Base-by-base conservation (phyloP, 73 alveolate species). In the Breviolum minutum region DNA sequence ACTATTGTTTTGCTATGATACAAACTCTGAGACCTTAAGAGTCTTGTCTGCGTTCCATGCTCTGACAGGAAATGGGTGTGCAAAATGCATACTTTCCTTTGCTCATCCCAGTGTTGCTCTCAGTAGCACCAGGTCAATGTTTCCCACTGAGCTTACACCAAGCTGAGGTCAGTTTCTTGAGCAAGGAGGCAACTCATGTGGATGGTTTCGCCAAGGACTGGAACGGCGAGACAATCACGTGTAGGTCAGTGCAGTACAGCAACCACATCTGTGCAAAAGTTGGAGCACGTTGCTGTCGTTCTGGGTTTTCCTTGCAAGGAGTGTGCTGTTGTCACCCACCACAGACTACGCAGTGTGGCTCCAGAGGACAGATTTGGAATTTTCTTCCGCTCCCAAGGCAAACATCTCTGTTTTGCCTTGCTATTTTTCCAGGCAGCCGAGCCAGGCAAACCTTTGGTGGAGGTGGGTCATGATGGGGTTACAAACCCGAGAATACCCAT, bases 241-340 rank as follows among this genome's bases (percentile, higher is more conserved):
- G 5, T 40, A 40, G 54, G 54, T 40, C 54, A 40, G 54, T 0
- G 0, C 54, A 40, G 54, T 40, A 40, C 54, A 3, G 54, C 54
- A 40, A 3, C 54, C 54, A 19, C 83, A 26, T 73, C 82, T 19
- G 82, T 24, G 26, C 48, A 17, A 73, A 12, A 73, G 82, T 19
- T 22, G 40, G 27, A 10, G 30, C 82, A 73, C 48, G 30, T 22
- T 17, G 9, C 64, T 29, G 63, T 63, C 94, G 68, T 29, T 71
- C 11, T 26, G 54, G 5, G 54, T 40, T 40, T 40, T 40, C 54
- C 54, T 40, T 79, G 16, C 10, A 60, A 90, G 97, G 99, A 99
- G 99, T 99, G 99, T 8, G 99, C 99, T 24, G 99, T 99, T 99
- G 99, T 99, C 80, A 99, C 99, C 80, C 99, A 99, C 96, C 79